Evolutionary conservation across 495 filamentous ascomycete genomes (phyloP).

Genomic region (Penicillium desertorum): DNA sequence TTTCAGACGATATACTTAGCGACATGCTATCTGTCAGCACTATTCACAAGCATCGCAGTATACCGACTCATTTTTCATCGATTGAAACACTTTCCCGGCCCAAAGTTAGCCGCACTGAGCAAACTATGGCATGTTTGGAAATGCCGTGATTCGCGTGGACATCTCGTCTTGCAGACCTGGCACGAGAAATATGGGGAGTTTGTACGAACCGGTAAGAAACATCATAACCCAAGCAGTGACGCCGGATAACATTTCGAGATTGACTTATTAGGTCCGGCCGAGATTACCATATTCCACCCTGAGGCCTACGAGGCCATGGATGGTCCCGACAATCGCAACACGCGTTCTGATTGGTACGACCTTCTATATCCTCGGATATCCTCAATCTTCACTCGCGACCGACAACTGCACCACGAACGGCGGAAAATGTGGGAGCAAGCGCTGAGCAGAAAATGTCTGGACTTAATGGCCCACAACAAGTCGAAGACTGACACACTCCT

Average conservation of each 20-base stretch:
- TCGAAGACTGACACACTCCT: not conserved
- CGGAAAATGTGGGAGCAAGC: conserved; percentile 36
- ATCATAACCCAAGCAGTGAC: not conserved
- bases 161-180: conserved; percentile 31
- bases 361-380: conserved; percentile 36
- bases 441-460: conserved; percentile 23
- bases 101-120: conserved; percentile 35
- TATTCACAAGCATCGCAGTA: not conserved
- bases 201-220: conserved; percentile 33
- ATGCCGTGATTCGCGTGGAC: conserved; percentile 31
- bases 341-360: conserved; percentile 45
- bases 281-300: conserved; percentile 39
- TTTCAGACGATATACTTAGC: not conserved
- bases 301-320: conserved; percentile 27
- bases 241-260: no score
- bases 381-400: conserved; percentile 37
- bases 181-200: conserved; percentile 39
- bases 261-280: conserved; percentile 26
- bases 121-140: conserved; percentile 43
- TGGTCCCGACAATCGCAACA: conserved; percentile 25
- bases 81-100: conserved; percentile 42
- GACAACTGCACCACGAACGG: conserved; percentile 26
- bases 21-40: not conserved
- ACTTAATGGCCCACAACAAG: not conserved
- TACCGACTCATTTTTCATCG: conserved; percentile 30